Evolutionary conservation across 768 basidiomycete species (phyloP), one percentile per base, ranked within the genome.

Genomic region (Candolleomyces aberdarensis): DNA sequence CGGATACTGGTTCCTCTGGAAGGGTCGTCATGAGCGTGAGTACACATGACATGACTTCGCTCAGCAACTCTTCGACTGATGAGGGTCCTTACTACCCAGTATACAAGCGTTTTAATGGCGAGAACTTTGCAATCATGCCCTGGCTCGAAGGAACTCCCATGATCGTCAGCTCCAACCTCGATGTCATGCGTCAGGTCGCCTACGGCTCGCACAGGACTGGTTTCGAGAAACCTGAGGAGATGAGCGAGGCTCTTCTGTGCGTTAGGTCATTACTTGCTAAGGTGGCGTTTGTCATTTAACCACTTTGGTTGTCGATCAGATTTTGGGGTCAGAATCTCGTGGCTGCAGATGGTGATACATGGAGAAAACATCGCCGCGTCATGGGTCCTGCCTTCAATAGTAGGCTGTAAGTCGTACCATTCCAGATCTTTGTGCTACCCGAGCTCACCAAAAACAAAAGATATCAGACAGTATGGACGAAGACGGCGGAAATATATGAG

Each of bases 251-350:
- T 1, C 62, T 79, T 20, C 54, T 75, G 79, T 78, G 56, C 17
- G 77, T 46, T 10, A 46, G 36, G 51, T 40, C 0, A 17, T 15
- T 56, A 40, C 36, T 36, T 11, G 5, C 6, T 9, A 13, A 43
- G 1, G 41, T 4, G 19, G 26, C 26, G 26, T 26, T 26, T 26
- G 26, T n/a, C 13, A 39, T 61, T 9, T 29, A 31, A 47, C 46
- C 52, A 22, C 60, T 39, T 0, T 2, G 40, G 44, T 22, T n/a
- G 9, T 19, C 67, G 63, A 3, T 47, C 71, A 78, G 76, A 0
- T 60, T 77, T 14, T 82, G 77, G 72, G 82, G 82, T 3, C 74
- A 75, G 71, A 83, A 82, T 60, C 69, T 83, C 8, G 74, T 78
- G 8, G 53, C 29, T 13, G 72, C 77, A 1, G 78, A 80, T 55